These are phyloP conservation scores for Rhodosporidiobolus odoratus DNA, from an alignment of 768 basidiomycete species.

Conservation along the genomic window DNA sequence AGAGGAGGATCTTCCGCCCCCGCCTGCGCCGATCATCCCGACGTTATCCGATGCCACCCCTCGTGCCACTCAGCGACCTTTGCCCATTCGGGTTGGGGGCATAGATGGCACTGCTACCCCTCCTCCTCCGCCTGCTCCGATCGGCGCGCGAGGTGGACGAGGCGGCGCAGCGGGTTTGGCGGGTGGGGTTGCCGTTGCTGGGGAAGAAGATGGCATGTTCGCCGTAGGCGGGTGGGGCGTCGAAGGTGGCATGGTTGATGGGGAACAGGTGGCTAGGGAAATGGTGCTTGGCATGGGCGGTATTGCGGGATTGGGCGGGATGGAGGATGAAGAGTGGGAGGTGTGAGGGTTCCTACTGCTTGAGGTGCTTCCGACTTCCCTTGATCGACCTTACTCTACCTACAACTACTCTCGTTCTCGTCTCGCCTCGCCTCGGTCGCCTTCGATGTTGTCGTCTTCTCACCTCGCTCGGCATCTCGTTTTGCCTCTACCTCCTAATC, in stretches of 20 bases:
- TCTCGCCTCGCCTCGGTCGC: background rate
- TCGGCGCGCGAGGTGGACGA: background rate
- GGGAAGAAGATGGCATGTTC: background rate
- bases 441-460: background rate
- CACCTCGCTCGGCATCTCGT: background rate
- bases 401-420: background rate
- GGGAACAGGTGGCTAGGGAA: conserved; percentile 22
- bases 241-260: conserved; percentile 6
- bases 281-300: conserved; percentile 18
- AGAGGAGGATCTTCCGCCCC: background rate
- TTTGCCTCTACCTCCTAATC: background rate
- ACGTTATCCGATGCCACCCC: background rate
- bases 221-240: background rate
- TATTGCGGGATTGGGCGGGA: conserved; percentile 1
- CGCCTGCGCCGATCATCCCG: background rate
- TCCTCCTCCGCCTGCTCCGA: background rate
- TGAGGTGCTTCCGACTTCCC: background rate
- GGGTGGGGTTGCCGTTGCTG: background rate
- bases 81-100: background rate
- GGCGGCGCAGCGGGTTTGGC: background rate
- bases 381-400: background rate
- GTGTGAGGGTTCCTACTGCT: background rate
- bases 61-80: no score
- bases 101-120: background rate
- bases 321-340: background rate